Evolutionary conservation across 1,284 basidiomycete genomes (phyloP).

Genomic region (Ganoderma resinaceum): DNA sequence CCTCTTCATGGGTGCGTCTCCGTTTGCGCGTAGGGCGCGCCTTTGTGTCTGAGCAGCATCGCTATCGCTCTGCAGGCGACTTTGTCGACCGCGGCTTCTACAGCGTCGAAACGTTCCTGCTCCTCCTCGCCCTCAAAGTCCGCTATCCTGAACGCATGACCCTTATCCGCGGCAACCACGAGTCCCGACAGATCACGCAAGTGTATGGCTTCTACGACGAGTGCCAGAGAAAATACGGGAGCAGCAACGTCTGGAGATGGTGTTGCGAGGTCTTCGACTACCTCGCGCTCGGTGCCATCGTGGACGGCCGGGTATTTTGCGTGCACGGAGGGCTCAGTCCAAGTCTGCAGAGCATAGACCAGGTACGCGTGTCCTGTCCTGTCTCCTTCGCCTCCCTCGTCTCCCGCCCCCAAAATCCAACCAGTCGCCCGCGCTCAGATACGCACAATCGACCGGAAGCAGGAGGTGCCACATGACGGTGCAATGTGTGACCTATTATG

Average conservation of each 20-base stretch:
- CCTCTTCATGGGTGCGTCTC: constrained; percentile 93
- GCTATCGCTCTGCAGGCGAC: constrained; percentile 68
- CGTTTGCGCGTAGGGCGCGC: neutral
- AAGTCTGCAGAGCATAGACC: constrained; percentile 84
- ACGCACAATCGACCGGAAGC: constrained; percentile 93
- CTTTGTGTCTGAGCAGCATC: neutral
- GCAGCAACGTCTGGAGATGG: constrained; percentile 96
- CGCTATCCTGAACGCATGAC: constrained; percentile 98
- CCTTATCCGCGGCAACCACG: constrained; percentile 97
- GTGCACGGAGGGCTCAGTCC: constrained; percentile 95
- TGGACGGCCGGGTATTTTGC: constrained; percentile 94
- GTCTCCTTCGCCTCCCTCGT: neutral
- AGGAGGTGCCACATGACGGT: constrained; percentile 99
- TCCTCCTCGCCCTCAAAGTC: constrained; percentile 95
- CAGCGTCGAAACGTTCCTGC: constrained; percentile 95
- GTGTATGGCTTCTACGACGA: constrained; percentile 99
- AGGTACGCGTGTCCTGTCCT: constrained; percentile 59
- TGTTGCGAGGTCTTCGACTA: constrained; percentile 99
- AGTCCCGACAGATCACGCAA: constrained; percentile 98
- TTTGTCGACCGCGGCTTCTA: constrained; percentile 98
- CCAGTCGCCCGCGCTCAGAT: constrained; percentile 68
- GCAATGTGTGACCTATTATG: constrained; percentile 98
- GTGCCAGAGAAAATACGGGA: constrained; percentile 96
- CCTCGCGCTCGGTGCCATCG: constrained; percentile 91
- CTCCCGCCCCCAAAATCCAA: too few relatives aligned